Evolutionary conservation across 345 rosid species (phyloP), one percentile per base, ranked within the genome.

Genomic region (Citrus reticulata): DNA sequence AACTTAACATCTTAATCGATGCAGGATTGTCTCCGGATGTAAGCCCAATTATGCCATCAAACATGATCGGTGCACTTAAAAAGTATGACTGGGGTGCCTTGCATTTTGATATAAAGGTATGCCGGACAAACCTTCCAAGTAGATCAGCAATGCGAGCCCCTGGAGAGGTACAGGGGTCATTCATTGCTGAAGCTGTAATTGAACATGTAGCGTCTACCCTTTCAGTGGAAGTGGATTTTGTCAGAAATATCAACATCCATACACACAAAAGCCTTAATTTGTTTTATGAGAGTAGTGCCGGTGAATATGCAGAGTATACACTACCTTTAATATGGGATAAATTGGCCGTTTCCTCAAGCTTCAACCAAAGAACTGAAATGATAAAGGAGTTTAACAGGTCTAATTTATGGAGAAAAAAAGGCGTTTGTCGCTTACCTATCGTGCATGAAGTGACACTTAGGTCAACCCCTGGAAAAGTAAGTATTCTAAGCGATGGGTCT

Each of bases 11-110:
- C 63, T 79, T 93, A 72, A 77, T 95, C 51, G 84, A 95, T 73
- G 98, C 93, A 59, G 99, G 98, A 59, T 58, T 83, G 17, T 76
- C 78, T 61, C 13, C 60, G 0, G 98, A 93, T 70, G 19, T 89
- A 69, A 94, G 99, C 81, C 91, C 91, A 66, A 5, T 80, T 0
- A 78, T 95, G 81, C 97, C 99, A 1, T 5, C 8, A 7, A 83
- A 83, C 73, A 77, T 93, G 9, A 17, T 87, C 40, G 73, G 34
- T 32, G 59, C 89, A 7, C 80, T 95, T 40, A 91, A 79, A 78
- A 94, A 93, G 84, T 95, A 92, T 63, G 83, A 95, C 79, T 95
- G 95, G 94, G 99, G 98, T 58, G 93, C 95, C 55, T 85, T 95
- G 70, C 81, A 92, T 54, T 91, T 93, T 72, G 97, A 95, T 75